phyloP scores from a whole-genome alignment of 257 asterid species.

The Linaria vulgaris region DNA sequence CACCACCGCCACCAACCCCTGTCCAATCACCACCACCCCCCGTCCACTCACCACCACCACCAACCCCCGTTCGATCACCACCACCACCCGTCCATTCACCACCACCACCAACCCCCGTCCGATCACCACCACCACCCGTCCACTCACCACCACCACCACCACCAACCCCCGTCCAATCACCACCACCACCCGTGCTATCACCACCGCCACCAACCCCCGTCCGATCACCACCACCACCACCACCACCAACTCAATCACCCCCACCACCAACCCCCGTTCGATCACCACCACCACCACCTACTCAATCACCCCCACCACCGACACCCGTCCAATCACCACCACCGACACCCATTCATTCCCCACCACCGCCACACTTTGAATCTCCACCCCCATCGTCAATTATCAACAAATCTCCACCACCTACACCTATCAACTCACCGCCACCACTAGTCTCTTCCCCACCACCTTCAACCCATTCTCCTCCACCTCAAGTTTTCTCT shows the following conservation, averaged over 20 bases:
- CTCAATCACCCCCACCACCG: conserved; percentile 12
- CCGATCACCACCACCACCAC: conserved; percentile 14
- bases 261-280: conserved; percentile 12
- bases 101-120: conserved; percentile 5
- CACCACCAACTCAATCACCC: conserved; percentile 12
- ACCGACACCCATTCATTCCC: conserved; percentile 1
- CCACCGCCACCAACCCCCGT: conserved; percentile 21
- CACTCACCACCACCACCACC: conserved; percentile 16
- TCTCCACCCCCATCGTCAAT: conserved; percentile 9
- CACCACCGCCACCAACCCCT: conserved; percentile 3
- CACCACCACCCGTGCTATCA: conserved; percentile 19
- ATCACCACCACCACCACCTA: conserved; percentile 20
- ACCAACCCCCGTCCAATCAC: conserved; percentile 6
- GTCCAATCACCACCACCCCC: conserved; percentile 18
- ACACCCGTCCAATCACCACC: conserved; percentile 23
- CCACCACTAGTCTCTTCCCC: conserved; percentile 23
- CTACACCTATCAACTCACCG: background rate
- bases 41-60: background rate
- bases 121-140: background rate
- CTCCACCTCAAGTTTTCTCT: conserved; percentile 10
- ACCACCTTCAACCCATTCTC: conserved; percentile 11
- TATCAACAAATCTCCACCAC: conserved; percentile 8
- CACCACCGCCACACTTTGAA: conserved; percentile 20
- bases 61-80: conserved; percentile 12
- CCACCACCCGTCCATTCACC: conserved; percentile 8